These are phyloP conservation scores for Didymella pinodella DNA, from an alignment of 2,329 filamentous ascomycete genomes.

Conservation along the genomic window DNA sequence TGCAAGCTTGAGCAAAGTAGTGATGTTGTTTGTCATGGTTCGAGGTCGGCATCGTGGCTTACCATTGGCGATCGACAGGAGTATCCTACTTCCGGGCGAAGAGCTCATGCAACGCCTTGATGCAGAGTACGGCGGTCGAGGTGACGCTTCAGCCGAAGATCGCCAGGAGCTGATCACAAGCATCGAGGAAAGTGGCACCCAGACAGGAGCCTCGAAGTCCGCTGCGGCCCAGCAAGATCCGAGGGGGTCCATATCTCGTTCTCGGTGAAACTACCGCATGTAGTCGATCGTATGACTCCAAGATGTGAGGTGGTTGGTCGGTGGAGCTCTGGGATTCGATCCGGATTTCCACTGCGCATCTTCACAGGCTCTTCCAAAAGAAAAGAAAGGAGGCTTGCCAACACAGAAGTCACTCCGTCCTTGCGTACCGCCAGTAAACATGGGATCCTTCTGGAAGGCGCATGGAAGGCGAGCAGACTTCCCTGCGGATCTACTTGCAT, in stretches of 20 bases:
- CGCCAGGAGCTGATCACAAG: conserved; percentile 26
- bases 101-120: conserved; percentile 48
- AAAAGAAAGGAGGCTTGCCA: conserved; percentile 13
- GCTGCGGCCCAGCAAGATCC: conserved; percentile 25
- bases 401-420: conserved; percentile 11
- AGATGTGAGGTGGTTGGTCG: background rate
- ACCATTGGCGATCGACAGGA: conserved; percentile 43
- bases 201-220: conserved; percentile 9
- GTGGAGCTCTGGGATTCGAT: background rate
- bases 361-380: background rate
- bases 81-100: conserved; percentile 43
- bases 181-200: conserved; percentile 28
- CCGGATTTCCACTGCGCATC: background rate
- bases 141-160: conserved; percentile 20
- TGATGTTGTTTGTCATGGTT: conserved; percentile 66
- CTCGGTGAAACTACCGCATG: conserved; percentile 8
- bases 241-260: background rate
- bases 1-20: conserved; percentile 64
- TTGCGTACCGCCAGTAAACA: conserved; percentile 21
- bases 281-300: conserved; percentile 2
- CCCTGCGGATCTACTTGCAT: conserved; percentile 6
- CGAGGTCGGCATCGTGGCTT: conserved; percentile 41
- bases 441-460: conserved; percentile 16
- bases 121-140: conserved; percentile 36
- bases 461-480: conserved; percentile 12